These are phyloP conservation scores for Neofusicoccum umdonicola DNA, from an alignment of 2,329 filamentous ascomycete species.

Conservation along the genomic window DNA sequence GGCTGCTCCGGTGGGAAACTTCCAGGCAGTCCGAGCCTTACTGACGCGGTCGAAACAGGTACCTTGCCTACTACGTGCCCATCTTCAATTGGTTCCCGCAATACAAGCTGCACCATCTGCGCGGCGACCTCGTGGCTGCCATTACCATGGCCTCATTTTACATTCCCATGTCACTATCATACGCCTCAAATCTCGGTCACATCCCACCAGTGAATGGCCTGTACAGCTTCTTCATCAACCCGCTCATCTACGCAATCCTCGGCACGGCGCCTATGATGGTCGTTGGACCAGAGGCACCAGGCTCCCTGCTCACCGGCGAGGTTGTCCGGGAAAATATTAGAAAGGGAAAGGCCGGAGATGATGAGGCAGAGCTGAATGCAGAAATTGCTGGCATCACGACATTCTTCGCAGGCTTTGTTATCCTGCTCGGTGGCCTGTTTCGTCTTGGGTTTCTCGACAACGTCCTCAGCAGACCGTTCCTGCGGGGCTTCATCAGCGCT, in stretches of 20 bases:
- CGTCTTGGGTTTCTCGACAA: slow-evolving; percentile 91
- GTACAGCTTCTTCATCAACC: slow-evolving; percentile 91
- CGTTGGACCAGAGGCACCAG: slow-evolving; percentile 90
- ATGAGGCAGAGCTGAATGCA: slow-evolving; percentile 71
- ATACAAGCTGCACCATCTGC: slow-evolving; percentile 77
- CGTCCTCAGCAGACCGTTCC: slow-evolving; percentile 86
- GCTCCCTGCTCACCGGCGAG: slow-evolving; percentile 83
- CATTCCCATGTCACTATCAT: slow-evolving; percentile 92
- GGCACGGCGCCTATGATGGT: slow-evolving; percentile 92
- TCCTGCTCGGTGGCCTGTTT: slow-evolving; percentile 81
- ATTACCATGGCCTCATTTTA: slow-evolving; percentile 99
- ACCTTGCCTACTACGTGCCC: slow-evolving; percentile 89
- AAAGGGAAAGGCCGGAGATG: slow-evolving; percentile 61
- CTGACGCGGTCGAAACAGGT: slow-evolving; percentile 52
- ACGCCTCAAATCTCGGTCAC: slow-evolving; percentile 88
- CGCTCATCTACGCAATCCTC: slow-evolving; percentile 83
- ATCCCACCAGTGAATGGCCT: slow-evolving; percentile 90
- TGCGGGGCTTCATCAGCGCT: slow-evolving; percentile 93
- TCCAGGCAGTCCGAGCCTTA: background rate
- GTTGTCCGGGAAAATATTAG: slow-evolving; percentile 78
- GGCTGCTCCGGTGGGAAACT: background rate
- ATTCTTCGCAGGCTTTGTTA: slow-evolving; percentile 81
- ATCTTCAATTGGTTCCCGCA: slow-evolving; percentile 87
- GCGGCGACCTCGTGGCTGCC: slow-evolving; percentile 83
- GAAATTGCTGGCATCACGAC: slow-evolving; percentile 85